Percentiles rank a stretch among this genome's conserved stretches.
Conservation (phyloP, 257 asterid genomes). For the Capsicum baccatum region DNA sequence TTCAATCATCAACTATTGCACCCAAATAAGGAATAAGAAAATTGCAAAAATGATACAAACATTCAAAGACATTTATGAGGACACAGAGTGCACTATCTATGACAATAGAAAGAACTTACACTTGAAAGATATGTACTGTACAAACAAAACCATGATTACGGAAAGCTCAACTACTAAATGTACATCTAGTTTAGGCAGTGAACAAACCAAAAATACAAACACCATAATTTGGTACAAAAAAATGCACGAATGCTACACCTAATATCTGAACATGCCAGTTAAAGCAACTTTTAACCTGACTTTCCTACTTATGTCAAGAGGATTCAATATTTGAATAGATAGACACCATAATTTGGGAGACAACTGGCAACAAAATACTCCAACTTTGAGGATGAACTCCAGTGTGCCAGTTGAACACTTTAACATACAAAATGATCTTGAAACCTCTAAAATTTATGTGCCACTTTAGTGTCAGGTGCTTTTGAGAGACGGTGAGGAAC, state of each 20-base stretch:
- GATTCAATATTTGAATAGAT: neutral
- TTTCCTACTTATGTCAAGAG: neutral
- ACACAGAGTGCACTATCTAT: neutral
- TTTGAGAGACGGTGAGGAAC: neutral
- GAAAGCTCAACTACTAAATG: neutral
- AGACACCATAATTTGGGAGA: neutral
- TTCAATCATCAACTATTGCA: neutral
- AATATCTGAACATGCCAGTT: neutral
- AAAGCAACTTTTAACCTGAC: neutral
- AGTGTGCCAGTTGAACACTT: neutral
- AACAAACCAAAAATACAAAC: neutral
- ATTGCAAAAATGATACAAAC: neutral
- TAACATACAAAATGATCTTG: neutral
- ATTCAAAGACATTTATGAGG: neutral
- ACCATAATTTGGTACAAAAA: neutral
- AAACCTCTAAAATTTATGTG: neutral
- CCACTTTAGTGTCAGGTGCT: neutral
- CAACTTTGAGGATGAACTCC: neutral
- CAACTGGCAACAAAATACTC: neutral
- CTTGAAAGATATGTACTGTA: neutral
- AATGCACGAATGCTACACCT: neutral
- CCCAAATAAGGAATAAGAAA: neutral
- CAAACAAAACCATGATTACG: slow-evolving; percentile 12
- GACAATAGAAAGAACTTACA: neutral
- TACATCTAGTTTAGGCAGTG: neutral